Conservation (phyloP, 768 basidiomycete species). For the Boletus patriciae region DNA sequence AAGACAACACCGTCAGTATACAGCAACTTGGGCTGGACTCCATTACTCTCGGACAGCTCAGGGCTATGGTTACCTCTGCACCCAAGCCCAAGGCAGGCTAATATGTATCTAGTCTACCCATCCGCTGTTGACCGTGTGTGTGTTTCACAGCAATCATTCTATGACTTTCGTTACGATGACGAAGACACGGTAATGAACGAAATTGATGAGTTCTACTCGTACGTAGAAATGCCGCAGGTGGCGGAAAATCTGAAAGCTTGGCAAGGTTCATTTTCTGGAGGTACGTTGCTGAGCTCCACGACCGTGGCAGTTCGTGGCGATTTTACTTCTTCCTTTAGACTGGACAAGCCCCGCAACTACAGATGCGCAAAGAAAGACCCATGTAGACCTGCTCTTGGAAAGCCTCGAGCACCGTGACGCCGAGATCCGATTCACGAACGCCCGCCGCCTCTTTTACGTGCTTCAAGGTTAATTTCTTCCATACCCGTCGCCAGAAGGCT, state of each 20-base stretch:
- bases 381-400: slow-evolving; percentile 80
- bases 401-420: slow-evolving; percentile 84
- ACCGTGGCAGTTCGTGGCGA: background rate
- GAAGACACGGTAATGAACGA: slow-evolving; percentile 96
- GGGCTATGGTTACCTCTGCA: slow-evolving; percentile 63
- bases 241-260: slow-evolving; percentile 86
- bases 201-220: slow-evolving; percentile 97
- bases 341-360: slow-evolving; percentile 71
- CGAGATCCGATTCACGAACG: slow-evolving; percentile 82
- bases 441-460: slow-evolving; percentile 84
- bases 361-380: slow-evolving; percentile 59
- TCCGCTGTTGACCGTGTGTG: slow-evolving; percentile 21
- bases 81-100: slow-evolving; percentile 72
- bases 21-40: slow-evolving; percentile 59
- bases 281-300: slow-evolving; percentile 40
- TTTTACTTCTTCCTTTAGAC: slow-evolving; percentile 41
- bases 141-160: slow-evolving; percentile 69
- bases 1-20: slow-evolving; percentile 31
- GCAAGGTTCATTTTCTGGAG: slow-evolving; percentile 78
- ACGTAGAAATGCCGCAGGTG: slow-evolving; percentile 91
- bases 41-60: slow-evolving; percentile 80
- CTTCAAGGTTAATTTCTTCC: slow-evolving; percentile 67
- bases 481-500: background rate
- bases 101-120: slow-evolving; percentile 5
- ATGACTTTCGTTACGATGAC: slow-evolving; percentile 94